Conservation (phyloP, 2,329 filamentous ascomycete species). For the Paracoccidioides lutzii region DNA sequence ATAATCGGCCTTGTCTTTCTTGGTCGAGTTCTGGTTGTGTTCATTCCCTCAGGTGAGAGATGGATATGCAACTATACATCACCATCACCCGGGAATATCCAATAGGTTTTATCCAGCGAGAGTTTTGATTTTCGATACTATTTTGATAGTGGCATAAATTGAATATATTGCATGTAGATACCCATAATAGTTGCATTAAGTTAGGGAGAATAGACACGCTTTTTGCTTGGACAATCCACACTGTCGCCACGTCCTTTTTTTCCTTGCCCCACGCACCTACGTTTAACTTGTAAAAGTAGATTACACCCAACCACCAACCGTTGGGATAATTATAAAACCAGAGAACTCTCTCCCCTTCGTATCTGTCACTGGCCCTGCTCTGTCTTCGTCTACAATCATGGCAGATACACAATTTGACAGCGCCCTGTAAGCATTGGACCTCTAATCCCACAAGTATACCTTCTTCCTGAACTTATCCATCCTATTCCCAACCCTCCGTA, state of each 20-base stretch:
- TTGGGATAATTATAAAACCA: neutral
- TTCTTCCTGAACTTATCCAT: neutral
- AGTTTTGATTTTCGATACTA: neutral
- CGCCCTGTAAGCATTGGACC: constrained; percentile 31
- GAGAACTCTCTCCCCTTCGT: neutral
- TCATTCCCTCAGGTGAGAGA: neutral
- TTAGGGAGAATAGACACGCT: neutral
- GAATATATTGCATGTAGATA: neutral
- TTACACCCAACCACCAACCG: neutral
- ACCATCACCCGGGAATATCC: neutral
- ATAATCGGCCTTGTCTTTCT: neutral
- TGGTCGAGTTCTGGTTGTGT: neutral
- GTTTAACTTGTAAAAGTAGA: neutral
- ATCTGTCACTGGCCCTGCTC: neutral
- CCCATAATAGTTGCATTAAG: neutral
- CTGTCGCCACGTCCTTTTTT: constrained; percentile 6
- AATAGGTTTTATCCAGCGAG: neutral
- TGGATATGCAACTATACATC: neutral
- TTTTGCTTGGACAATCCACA: neutral
- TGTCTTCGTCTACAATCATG: constrained; percentile 19
- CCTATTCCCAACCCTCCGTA: constrained; percentile 4
- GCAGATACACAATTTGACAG: constrained; percentile 39
- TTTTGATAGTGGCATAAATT: neutral
- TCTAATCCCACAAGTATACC: neutral
- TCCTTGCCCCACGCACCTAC: constrained; percentile 10